phyloP scores from a whole-genome alignment of 2,329 filamentous ascomycete genomes.

The Arthrobotrys iridis region DNA sequence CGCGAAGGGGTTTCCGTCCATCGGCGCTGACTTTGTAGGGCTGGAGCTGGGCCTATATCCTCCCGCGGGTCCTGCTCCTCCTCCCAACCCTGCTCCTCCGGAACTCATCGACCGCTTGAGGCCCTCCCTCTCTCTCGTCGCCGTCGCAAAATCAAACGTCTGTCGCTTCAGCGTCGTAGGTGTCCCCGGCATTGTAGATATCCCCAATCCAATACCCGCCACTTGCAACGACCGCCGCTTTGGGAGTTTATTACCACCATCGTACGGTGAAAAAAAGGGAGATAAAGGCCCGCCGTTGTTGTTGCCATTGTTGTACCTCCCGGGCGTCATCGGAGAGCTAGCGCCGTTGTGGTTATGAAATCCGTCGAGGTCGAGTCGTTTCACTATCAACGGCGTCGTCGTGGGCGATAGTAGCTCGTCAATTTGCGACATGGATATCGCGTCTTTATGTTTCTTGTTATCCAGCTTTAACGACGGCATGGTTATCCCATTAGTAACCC shows the following conservation, averaged over 20 bases:
- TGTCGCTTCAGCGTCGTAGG: constrained; percentile 39
- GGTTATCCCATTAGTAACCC: constrained; percentile 20
- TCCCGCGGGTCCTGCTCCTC: too few relatives aligned
- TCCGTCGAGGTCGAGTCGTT: constrained; percentile 41
- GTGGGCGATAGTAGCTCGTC: constrained; percentile 46
- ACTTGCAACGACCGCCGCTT: constrained; percentile 46
- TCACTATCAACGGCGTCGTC: constrained; percentile 26
- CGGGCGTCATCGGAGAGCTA: constrained; percentile 27
- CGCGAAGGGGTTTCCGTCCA: constrained; percentile 11
- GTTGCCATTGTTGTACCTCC: constrained; percentile 24
- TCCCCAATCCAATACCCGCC: neutral
- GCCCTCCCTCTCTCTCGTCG: neutral
- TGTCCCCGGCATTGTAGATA: neutral
- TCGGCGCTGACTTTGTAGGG: constrained; percentile 20
- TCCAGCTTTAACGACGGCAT: constrained; percentile 27
- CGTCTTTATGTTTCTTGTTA: constrained; percentile 40
- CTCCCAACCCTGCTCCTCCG: too few relatives aligned
- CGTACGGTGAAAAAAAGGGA: constrained; percentile 20
- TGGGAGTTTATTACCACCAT: constrained; percentile 12
- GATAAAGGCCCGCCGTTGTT: constrained; percentile 5
- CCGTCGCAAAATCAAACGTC: constrained; percentile 42
- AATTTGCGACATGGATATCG: constrained; percentile 48
- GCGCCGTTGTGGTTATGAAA: constrained; percentile 5
- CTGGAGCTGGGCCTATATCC: constrained; percentile 38
- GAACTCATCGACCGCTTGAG: too few relatives aligned